phyloP scores from a whole-genome alignment of 1,139 yeast genomes.

The Wickerhamomyces sp. region DNA sequence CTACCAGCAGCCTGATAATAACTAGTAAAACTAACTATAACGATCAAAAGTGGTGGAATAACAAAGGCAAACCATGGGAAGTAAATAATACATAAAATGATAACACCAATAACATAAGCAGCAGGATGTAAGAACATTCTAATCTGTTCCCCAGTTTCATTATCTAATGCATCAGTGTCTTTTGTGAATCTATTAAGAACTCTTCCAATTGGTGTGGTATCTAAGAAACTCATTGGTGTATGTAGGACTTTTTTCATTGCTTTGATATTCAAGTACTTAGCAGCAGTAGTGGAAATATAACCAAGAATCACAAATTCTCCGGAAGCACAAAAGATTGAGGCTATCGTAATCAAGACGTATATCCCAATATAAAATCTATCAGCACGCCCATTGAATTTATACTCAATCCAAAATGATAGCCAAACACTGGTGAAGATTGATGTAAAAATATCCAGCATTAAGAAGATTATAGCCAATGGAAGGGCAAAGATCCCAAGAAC shows the following conservation, averaged over 20 bases:
- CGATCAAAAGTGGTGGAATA: constrained; percentile 42
- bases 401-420: constrained; percentile 77
- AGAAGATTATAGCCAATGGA: constrained; percentile 36
- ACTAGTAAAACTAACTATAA: constrained; percentile 37
- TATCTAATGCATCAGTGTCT: constrained; percentile 80
- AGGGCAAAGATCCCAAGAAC: constrained; percentile 35
- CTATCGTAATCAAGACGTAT: constrained; percentile 48
- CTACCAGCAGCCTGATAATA: constrained; percentile 56
- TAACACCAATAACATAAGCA: constrained; percentile 52
- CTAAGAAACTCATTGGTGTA: constrained; percentile 67
- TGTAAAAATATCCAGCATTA: constrained; percentile 46
- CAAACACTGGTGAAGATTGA: constrained; percentile 67
- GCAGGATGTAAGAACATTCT: constrained; percentile 48
- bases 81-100: constrained; percentile 59
- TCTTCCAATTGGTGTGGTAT: constrained; percentile 66
- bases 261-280: constrained; percentile 34
- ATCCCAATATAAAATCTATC: constrained; percentile 63
- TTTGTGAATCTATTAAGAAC: constrained; percentile 71
- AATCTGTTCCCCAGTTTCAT: constrained; percentile 59
- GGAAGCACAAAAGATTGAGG: constrained; percentile 43
- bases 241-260: constrained; percentile 60
- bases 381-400: constrained; percentile 41
- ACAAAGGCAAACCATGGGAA: constrained; percentile 67
- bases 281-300: constrained; percentile 44
- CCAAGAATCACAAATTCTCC: constrained; percentile 51